These are phyloP conservation scores for Calonectria honghensis DNA, from an alignment of 2,329 filamentous ascomycete genomes.

Conservation along the genomic window DNA sequence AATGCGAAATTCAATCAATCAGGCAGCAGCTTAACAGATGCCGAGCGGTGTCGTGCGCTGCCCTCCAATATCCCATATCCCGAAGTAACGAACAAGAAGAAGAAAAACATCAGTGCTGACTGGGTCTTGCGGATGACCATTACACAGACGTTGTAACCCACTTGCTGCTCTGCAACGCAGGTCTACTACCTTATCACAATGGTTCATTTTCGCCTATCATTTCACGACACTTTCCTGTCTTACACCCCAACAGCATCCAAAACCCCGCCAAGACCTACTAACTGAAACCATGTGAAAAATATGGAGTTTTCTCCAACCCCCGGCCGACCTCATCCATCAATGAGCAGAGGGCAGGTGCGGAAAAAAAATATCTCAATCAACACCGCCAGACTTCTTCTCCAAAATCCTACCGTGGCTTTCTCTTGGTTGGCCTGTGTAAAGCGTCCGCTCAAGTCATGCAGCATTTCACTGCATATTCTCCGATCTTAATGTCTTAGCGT, in stretches of 20 bases:
- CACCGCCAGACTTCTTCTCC: slow-evolving; percentile 14
- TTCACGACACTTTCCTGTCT: neutral
- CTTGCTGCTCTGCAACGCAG: neutral
- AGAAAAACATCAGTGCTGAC: too few species aligned
- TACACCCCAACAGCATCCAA: too few species aligned
- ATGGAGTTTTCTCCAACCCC: neutral
- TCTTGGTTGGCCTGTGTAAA: slow-evolving; percentile 22
- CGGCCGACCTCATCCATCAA: neutral
- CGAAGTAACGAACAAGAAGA: neutral
- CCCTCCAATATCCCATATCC: neutral
- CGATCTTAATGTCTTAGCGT: slow-evolving; percentile 8
- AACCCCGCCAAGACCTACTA: neutral
- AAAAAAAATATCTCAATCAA: neutral
- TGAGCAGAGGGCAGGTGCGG: neutral
- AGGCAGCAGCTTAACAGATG: slow-evolving; percentile 20
- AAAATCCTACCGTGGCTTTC: neutral
- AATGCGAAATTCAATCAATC: neutral
- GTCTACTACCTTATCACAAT: neutral
- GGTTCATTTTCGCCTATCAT: neutral
- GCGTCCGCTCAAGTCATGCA: neutral
- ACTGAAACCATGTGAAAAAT: slow-evolving; percentile 11
- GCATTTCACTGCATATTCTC: slow-evolving; percentile 18
- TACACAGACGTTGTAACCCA: neutral
- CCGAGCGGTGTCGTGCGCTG: neutral
- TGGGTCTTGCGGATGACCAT: too few species aligned